Conservation (phyloP, 345 rosid species). For the Aquilaria sinensis region DNA sequence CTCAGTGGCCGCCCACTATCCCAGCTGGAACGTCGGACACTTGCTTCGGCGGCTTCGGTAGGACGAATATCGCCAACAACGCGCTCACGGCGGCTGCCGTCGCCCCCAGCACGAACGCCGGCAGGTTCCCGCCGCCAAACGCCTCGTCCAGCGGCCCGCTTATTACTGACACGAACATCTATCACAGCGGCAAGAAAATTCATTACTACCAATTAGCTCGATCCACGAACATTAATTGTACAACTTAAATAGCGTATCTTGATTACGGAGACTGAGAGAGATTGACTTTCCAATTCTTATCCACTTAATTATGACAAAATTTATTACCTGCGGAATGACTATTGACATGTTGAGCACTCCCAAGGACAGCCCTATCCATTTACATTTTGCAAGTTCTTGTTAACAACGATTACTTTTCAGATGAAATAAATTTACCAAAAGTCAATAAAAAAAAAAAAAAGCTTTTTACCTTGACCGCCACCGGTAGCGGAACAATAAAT, state of each 20-base stretch:
- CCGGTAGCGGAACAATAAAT: constrained; percentile 46
- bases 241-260: no score
- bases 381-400: no score
- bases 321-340: constrained; percentile 15
- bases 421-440: no score
- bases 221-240: no score
- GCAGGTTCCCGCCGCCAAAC: constrained; percentile 65
- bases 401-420: no score
- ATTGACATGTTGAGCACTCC: constrained; percentile 9
- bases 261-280: neutral
- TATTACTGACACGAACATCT: constrained; percentile 63
- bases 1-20: no score
- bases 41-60: constrained; percentile 56
- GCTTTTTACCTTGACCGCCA: constrained; percentile 75
- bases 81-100: constrained; percentile 60
- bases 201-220: no score
- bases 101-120: constrained; percentile 32
- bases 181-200: neutral
- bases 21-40: no score
- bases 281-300: constrained; percentile 11
- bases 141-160: constrained; percentile 58
- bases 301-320: neutral
- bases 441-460: no score
- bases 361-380: constrained; percentile 4
- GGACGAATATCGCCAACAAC: constrained; percentile 42